Conservation (phyloP, 2,329 filamentous ascomycete species). For the Cladobotryum mycophilum region DNA sequence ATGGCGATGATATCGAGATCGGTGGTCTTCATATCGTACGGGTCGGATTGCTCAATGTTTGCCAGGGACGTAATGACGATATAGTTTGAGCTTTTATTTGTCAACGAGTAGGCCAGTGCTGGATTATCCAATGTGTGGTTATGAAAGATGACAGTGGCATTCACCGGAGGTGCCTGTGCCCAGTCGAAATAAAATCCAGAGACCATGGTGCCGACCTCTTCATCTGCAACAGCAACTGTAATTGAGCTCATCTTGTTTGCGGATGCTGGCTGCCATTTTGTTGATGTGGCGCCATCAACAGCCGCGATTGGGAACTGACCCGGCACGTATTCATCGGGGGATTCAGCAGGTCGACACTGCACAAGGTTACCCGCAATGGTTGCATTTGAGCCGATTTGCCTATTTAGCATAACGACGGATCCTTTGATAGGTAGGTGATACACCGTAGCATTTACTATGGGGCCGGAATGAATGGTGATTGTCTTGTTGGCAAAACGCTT, state of each 20-base stretch:
- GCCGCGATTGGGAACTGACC: slow-evolving; percentile 56
- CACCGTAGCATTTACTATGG: slow-evolving; percentile 27
- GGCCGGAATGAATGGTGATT: slow-evolving; percentile 55
- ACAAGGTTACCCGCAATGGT: slow-evolving; percentile 55
- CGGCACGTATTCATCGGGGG: slow-evolving; percentile 42
- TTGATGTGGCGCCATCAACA: slow-evolving; percentile 17
- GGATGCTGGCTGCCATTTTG: slow-evolving; percentile 17
- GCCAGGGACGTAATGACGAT: slow-evolving; percentile 7
- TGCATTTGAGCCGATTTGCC: slow-evolving; percentile 46
- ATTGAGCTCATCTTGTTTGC: slow-evolving; percentile 13
- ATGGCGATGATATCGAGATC: slow-evolving; percentile 12
- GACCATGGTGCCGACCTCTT: slow-evolving; percentile 11
- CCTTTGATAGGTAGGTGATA: slow-evolving; percentile 43
- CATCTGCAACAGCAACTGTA: slow-evolving; percentile 11
- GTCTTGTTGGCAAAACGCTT: slow-evolving; percentile 42
- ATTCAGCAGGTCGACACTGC: slow-evolving; percentile 54
- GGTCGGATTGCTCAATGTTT: slow-evolving; percentile 11
- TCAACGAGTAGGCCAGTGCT: neutral
- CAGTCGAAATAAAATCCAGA: slow-evolving; percentile 17
- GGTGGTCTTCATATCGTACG: slow-evolving; percentile 6
- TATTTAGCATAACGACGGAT: slow-evolving; percentile 51
- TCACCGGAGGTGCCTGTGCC: slow-evolving; percentile 17
- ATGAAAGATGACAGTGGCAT: slow-evolving; percentile 18
- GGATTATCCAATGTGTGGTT: slow-evolving; percentile 4
- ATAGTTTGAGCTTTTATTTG: slow-evolving; percentile 3